Percentiles rank a stretch among this genome's conserved stretches.
Conservation (phyloP, 2,329 filamentous ascomycete genomes). For the Botrytis tulipae region DNA sequence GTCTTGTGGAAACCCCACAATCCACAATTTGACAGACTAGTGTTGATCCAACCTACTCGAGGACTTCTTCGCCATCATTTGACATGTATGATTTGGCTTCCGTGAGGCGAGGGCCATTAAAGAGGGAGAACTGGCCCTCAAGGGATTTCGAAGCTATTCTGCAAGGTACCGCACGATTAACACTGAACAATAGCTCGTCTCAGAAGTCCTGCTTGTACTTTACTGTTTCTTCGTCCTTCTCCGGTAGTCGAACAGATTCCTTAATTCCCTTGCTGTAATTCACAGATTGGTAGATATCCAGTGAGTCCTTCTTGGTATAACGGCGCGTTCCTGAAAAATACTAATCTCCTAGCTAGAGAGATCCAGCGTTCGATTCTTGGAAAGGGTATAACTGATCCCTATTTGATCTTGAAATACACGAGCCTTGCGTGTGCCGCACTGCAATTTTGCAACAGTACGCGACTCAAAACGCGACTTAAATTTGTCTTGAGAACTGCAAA, state of each 20-base stretch:
- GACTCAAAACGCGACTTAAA: conserved; percentile 29
- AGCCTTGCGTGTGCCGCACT: conserved; percentile 24
- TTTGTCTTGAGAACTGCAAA: conserved; percentile 27
- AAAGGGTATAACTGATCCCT: not conserved
- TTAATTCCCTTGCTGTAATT: conserved; percentile 17
- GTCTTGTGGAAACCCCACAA: conserved; percentile 26
- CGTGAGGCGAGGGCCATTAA: conserved; percentile 26
- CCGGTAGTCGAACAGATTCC: conserved; percentile 3
- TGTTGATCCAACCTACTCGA: conserved; percentile 29
- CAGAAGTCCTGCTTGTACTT: conserved; percentile 7
- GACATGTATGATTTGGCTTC: conserved; percentile 19
- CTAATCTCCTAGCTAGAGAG: not conserved
- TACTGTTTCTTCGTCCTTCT: conserved; percentile 8
- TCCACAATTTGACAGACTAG: conserved; percentile 22
- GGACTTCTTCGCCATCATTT: conserved; percentile 21
- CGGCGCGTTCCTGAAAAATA: conserved; percentile 4
- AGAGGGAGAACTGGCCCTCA: conserved; percentile 21
- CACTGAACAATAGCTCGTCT: conserved; percentile 21
- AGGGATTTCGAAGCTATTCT: conserved; percentile 28
- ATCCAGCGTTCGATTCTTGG: not conserved
- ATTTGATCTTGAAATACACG: conserved; percentile 10
- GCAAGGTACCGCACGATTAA: conserved; percentile 28
- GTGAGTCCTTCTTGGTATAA: conserved; percentile 12
- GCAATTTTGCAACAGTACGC: conserved; percentile 19
- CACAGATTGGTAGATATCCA: not conserved